Percentiles rank a stretch among this genome's conserved stretches.
Conservation (phyloP, 768 basidiomycete genomes). For the Hygrocybe punicea region DNA sequence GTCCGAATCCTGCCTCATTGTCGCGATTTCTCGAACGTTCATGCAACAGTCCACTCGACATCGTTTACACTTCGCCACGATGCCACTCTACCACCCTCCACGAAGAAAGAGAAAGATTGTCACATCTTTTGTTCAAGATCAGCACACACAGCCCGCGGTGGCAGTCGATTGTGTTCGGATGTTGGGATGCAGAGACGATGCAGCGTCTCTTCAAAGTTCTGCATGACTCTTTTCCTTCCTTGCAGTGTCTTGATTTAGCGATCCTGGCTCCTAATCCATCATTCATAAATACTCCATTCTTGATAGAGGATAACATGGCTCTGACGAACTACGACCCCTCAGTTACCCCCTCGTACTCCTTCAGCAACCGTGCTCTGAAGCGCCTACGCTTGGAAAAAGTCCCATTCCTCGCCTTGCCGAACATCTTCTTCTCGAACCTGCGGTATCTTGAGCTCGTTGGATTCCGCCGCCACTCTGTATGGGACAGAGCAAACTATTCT, state of each 20-base stretch:
- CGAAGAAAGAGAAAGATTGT: not conserved
- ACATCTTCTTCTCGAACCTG: slow-evolving; percentile 38
- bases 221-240: not conserved
- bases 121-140: slow-evolving; percentile 24
- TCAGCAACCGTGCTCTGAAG: slow-evolving; percentile 22
- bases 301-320: too few relatives aligned
- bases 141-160: slow-evolving; percentile 19
- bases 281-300: too few relatives aligned
- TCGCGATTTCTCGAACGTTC: slow-evolving; percentile 37
- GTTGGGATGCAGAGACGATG: slow-evolving; percentile 14
- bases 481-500: slow-evolving; percentile 23
- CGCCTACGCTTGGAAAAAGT: slow-evolving; percentile 43
- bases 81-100: slow-evolving; percentile 10
- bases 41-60: slow-evolving; percentile 30
- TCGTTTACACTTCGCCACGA: slow-evolving; percentile 30
- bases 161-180: slow-evolving; percentile 26
- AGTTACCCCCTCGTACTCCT: not conserved
- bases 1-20: slow-evolving; percentile 16
- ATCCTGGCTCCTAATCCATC: too few relatives aligned
- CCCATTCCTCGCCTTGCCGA: slow-evolving; percentile 37
- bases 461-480: slow-evolving; percentile 24
- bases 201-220: slow-evolving; percentile 17
- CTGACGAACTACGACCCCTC: too few relatives aligned
- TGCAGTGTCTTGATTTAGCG: too few relatives aligned
- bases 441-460: slow-evolving; percentile 43